Evolutionary conservation across 257 asterid genomes (phyloP), one percentile per base, ranked within the genome.

Genomic region (Verbascum thapsus): DNA sequence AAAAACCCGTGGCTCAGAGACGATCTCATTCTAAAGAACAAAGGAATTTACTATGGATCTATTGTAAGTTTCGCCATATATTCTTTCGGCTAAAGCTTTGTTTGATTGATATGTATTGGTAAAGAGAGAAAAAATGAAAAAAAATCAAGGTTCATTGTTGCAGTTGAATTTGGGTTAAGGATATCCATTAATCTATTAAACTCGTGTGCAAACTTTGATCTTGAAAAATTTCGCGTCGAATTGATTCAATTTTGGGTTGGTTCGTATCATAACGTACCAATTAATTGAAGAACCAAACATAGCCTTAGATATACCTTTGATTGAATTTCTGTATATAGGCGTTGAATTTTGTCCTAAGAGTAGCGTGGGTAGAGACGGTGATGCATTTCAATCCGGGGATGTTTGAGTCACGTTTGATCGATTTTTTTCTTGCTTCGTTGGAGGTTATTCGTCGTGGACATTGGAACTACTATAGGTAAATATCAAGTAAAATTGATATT

Each of bases 401-500:
- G 49, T 67, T 82, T 20, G 81, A 85, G 70, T 77, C 81, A 2
- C 72, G 83, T 34, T 50, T 85, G 73, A 74, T 85, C 5, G 85
- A 82, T 13, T 85, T 85, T 70, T 41, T 45, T 19, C 74, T 85
- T 39, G 87, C 87, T 49, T 85, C 92, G 1, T 40, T 85, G n/a
- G 92, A 85, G 76, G 83, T 85, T 69, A 69, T 85, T 30, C 70
- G 92, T 34, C 88, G 88, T 19, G 92, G 88, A 30, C 92, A 85
- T 41, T 85, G 92, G 92, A 85, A 85, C 80, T 84, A 67, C 72
- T 84, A 84, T 49, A 81, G 91, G n/a, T n/a, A n/a, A n/a, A n/a
- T n/a, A n/a, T n/a, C n/a, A n/a, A n/a, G 91, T 84, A 74, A 22
- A 62, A 13, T 13, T 0, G 50, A 1, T 6, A 6, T 37, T 0